Base-by-base conservation (phyloP, 1,284 basidiomycete species). In the Cryptococcus sp. region DNA sequence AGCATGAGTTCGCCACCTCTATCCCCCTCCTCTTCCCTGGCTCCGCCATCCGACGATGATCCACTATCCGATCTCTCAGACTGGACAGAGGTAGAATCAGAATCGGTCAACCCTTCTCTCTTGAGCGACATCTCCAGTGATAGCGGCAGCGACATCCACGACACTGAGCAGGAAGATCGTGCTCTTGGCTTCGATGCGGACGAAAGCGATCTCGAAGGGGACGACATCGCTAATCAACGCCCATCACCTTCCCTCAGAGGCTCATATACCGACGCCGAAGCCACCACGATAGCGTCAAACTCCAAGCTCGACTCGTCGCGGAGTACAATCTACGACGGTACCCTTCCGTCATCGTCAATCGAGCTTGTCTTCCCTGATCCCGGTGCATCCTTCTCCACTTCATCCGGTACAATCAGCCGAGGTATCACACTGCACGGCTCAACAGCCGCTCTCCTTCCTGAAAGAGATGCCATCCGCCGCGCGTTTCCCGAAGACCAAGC, bases 91-190 rank as follows among this genome's bases (percentile, higher is more conserved):
- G 46, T 55, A n/a, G 55, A 54, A 20, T 52, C 47, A 23, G 92
- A 89, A 77, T 92, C 89, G 77, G 81, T 85, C 17, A 57, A 54
- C 20, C 57, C 54, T 11, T 62, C 60, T 5, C 40, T 88, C 62
- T 89, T 90, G 4, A 71, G 79, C 39, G 90, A 91, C 70, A 84
- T 91, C 68, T 76, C 77, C 8, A 80, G 81, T 16, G 83, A 81
- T 49, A 62, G 56, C 7, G 57, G 55, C 19, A 57, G 56, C 50
- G 62, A 63, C 20, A 57, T 54, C 5, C 20, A 39, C 25, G 38
- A 25, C 26, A 46, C 58, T 29, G 50, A 63, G 25, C 34, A 38
- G 15, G 41, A 46, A 15, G 5, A 25, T 38, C 16, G 29, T 25
- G 50, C 25, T 22, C 37, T 29, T 5, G 48, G 48, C 38, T 45